Evolutionary conservation across 805 yeast genomes (phyloP).

Genomic region (Barnettozyma botsteinii): DNA sequence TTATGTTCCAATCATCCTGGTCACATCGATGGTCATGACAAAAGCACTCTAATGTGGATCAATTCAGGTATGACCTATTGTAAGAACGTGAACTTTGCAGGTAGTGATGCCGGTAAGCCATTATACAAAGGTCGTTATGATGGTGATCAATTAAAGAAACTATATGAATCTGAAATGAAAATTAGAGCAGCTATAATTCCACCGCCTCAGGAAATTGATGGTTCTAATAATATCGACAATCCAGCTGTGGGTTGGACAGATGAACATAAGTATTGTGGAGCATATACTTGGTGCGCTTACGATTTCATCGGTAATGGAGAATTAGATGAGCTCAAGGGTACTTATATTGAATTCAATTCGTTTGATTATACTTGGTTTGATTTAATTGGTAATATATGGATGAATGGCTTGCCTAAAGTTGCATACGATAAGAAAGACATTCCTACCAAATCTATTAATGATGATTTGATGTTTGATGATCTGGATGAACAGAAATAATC

Average conservation of each 20-base stretch:
- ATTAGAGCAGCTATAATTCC: slow-evolving; percentile 37
- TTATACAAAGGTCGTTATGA: slow-evolving; percentile 25
- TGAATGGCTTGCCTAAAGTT: slow-evolving; percentile 15
- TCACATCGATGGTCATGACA: slow-evolving; percentile 42
- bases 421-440: too few relatives aligned
- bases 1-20: slow-evolving; percentile 56
- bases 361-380: slow-evolving; percentile 18
- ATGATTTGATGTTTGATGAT: too few relatives aligned
- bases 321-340: slow-evolving; percentile 11
- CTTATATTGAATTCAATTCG: slow-evolving; percentile 11
- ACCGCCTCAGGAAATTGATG: slow-evolving; percentile 27
- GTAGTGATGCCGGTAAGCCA: slow-evolving; percentile 33
- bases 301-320: slow-evolving; percentile 33
- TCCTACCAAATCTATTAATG: too few relatives aligned
- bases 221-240: slow-evolving; percentile 26
- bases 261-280: slow-evolving; percentile 30
- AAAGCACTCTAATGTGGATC: slow-evolving; percentile 28
- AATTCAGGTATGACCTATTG: slow-evolving; percentile 67
- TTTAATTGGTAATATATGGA: slow-evolving; percentile 24
- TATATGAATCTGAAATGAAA: slow-evolving; percentile 28
- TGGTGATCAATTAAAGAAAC: slow-evolving; percentile 25
- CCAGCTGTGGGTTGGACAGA: slow-evolving; percentile 35
- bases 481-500: too few relatives aligned
- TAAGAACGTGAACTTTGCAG: slow-evolving; percentile 34
- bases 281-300: slow-evolving; percentile 44